Evolutionary conservation across 148 eudicot species (phyloP).

Genomic region (Drosera capensis): DNA sequence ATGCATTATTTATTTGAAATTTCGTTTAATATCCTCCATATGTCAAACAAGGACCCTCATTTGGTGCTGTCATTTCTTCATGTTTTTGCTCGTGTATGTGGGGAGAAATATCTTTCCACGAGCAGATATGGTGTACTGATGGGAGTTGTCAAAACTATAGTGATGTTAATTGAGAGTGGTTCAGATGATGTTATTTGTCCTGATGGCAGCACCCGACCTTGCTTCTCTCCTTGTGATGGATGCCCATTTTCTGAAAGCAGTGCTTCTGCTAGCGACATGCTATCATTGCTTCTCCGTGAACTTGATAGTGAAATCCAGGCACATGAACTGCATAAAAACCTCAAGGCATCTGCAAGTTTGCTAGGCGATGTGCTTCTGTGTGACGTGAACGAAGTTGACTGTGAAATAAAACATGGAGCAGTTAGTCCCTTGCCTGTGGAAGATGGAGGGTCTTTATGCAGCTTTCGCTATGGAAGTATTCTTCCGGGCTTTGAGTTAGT

Average conservation of each 20-base stretch:
- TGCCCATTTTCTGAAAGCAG: conserved; percentile 58
- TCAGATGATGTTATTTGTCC: conserved; percentile 12
- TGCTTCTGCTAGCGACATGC: conserved; percentile 32
- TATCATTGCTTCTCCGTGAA: conserved; percentile 30
- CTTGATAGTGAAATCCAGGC: conserved; percentile 17
- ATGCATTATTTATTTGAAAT: conserved; percentile 43
- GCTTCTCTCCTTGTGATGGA: conserved; percentile 23
- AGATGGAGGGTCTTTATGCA: too few species aligned
- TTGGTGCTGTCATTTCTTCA: conserved; percentile 45
- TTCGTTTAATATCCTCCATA: conserved; percentile 33
- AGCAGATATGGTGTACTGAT: conserved; percentile 23
- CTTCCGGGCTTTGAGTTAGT: conserved; percentile 4
- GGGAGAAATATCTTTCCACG: conserved; percentile 29
- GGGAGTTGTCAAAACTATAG: conserved; percentile 47
- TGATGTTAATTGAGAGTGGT: conserved; percentile 24
- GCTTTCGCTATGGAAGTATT: too few species aligned
- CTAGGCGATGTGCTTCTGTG: not conserved
- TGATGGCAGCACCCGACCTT: conserved; percentile 3
- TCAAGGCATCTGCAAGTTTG: not conserved
- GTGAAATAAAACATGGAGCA: not conserved
- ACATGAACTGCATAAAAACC: conserved; percentile 3
- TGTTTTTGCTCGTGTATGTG: conserved; percentile 48
- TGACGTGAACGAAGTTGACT: not conserved
- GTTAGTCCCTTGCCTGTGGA: conserved; percentile 5
- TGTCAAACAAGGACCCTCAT: conserved; percentile 17